Evolutionary conservation across 805 yeast species (phyloP).

Genomic region (Metschnikowia shivogae): DNA sequence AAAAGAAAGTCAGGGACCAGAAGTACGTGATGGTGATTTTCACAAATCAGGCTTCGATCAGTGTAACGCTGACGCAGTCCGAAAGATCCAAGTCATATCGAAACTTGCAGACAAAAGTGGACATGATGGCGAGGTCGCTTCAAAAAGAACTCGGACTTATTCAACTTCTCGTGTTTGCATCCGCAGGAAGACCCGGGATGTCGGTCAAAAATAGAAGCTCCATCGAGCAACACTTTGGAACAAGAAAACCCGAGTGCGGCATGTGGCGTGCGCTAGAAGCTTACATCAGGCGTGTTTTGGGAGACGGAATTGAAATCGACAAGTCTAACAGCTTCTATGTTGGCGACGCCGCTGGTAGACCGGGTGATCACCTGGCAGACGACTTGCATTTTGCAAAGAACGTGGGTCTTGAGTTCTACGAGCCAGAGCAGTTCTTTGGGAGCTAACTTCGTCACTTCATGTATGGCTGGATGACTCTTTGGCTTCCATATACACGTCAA

Average conservation of each 20-base stretch:
- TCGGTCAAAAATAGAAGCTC: slow-evolving; percentile 19
- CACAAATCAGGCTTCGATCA: slow-evolving; percentile 79
- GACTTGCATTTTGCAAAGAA: slow-evolving; percentile 65
- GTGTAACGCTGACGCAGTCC: slow-evolving; percentile 26
- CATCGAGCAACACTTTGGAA: slow-evolving; percentile 30
- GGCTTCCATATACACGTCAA: not conserved
- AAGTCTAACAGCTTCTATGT: slow-evolving; percentile 54
- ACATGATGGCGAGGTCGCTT: slow-evolving; percentile 31
- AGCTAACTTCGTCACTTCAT: not conserved
- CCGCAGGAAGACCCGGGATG: slow-evolving; percentile 51
- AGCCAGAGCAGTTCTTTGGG: slow-evolving; percentile 68
- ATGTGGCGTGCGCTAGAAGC: slow-evolving; percentile 60
- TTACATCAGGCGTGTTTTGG: slow-evolving; percentile 29
- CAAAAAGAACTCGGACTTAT: slow-evolving; percentile 18
- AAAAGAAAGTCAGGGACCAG: slow-evolving; percentile 20
- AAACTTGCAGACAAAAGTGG: slow-evolving; percentile 42
- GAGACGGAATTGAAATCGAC: slow-evolving; percentile 31
- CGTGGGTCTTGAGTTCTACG: slow-evolving; percentile 48
- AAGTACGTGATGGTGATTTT: slow-evolving; percentile 58
- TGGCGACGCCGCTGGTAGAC: slow-evolving; percentile 97
- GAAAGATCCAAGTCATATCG: slow-evolving; percentile 29
- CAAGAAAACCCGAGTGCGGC: slow-evolving; percentile 75
- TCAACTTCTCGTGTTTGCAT: slow-evolving; percentile 52
- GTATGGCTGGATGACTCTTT: not conserved
- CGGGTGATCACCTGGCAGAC: slow-evolving; percentile 71